Conservation (phyloP, 768 basidiomycete genomes). For the Podaxis pistillaris region DNA sequence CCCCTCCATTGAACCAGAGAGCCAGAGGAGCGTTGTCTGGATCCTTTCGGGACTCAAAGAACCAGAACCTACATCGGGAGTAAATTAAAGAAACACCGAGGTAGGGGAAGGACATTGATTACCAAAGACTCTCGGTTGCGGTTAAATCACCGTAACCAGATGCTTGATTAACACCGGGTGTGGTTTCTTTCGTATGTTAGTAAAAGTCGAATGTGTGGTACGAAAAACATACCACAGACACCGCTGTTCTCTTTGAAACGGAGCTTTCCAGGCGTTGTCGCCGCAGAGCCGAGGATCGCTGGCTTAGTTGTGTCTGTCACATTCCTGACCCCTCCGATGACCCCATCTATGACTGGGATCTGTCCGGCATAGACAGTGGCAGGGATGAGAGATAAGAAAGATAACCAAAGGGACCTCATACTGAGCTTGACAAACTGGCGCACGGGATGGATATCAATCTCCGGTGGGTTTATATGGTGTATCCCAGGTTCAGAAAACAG, state of each 20-base stretch:
- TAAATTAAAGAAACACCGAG: background rate
- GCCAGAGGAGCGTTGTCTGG: constrained; percentile 60
- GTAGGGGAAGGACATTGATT: background rate
- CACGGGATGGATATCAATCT: background rate
- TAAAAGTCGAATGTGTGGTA: background rate
- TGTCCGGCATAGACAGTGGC: constrained; percentile 29
- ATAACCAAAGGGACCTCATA: constrained; percentile 4
- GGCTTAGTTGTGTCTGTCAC: constrained; percentile 15
- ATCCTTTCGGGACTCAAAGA: constrained; percentile 63
- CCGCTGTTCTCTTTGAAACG: constrained; percentile 61
- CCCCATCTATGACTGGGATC: constrained; percentile 48
- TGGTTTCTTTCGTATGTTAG: constrained; percentile 42
- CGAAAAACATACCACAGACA: constrained; percentile 45
- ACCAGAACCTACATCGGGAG: constrained; percentile 55
- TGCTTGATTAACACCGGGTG: constrained; percentile 57
- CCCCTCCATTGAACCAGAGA: constrained; percentile 68
- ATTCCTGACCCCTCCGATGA: constrained; percentile 45
- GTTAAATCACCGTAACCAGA: constrained; percentile 65
- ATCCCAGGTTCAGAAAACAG: background rate
- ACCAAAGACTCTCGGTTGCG: constrained; percentile 59
- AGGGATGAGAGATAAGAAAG: background rate
- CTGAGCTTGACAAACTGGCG: background rate
- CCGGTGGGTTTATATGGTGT: background rate
- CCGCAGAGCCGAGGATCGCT: constrained; percentile 18
- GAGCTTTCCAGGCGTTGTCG: constrained; percentile 46